Evolutionary conservation across 495 filamentous ascomycete species (phyloP).

Genomic region (Penicillium pulvis): DNA sequence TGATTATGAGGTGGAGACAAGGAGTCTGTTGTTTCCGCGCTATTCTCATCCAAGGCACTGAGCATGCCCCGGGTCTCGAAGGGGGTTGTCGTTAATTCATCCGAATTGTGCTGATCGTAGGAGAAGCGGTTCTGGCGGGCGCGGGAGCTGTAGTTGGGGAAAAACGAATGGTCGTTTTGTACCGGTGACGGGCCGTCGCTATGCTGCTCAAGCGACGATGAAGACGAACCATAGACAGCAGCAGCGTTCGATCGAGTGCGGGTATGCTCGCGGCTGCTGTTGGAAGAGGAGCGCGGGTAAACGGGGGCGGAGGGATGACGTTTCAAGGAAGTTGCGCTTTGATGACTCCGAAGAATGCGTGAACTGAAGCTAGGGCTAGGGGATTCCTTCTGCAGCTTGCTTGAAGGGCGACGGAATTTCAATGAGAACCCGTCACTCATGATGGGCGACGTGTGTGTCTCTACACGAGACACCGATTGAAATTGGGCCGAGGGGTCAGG

Average conservation of each 20-base stretch:
- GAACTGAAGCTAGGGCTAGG: constrained; percentile 48
- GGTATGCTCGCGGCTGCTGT: constrained; percentile 48
- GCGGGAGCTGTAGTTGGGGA: constrained; percentile 33
- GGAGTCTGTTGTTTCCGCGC: constrained; percentile 53
- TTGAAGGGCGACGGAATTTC: constrained; percentile 50
- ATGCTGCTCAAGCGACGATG: constrained; percentile 52
- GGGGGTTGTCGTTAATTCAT: constrained; percentile 66
- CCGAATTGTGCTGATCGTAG: constrained; percentile 59
- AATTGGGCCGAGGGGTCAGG: constrained; percentile 35
- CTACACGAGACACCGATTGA: constrained; percentile 31
- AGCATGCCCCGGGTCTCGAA: constrained; percentile 71
- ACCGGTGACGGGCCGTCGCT: constrained; percentile 53
- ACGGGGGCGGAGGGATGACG: constrained; percentile 71
- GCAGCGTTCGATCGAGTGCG: constrained; percentile 52
- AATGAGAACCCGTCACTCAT: constrained; percentile 51
- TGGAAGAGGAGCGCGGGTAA: constrained; percentile 47
- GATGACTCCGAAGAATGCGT: constrained; percentile 48
- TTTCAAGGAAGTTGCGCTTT: constrained; percentile 55
- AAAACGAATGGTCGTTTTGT: constrained; percentile 37
- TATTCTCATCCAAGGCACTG: constrained; percentile 61
- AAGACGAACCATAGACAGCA: constrained; percentile 52
- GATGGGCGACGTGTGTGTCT: constrained; percentile 29
- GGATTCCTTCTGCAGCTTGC: constrained; percentile 53
- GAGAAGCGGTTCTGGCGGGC: constrained; percentile 48
- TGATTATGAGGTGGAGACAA: constrained; percentile 39